These are phyloP conservation scores for Pochonia chlamydosporia DNA, from an alignment of 2,329 filamentous ascomycete species.

Conservation along the genomic window DNA sequence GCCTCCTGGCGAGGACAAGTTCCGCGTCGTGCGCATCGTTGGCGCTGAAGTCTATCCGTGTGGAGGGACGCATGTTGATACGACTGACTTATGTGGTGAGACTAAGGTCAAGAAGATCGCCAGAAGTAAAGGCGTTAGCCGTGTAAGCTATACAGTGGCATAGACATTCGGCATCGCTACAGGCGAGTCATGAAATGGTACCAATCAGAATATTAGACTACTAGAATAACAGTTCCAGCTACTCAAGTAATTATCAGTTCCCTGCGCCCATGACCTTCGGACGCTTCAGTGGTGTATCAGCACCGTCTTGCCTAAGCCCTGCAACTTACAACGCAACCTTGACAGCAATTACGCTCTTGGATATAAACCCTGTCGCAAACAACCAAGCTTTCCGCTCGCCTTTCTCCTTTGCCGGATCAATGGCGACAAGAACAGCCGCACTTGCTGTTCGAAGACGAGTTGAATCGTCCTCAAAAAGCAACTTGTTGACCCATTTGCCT, in stretches of 20 bases:
- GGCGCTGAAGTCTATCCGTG: conserved; percentile 68
- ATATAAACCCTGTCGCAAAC: conserved; percentile 51
- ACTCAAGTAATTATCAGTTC: too few species aligned
- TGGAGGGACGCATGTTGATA: conserved; percentile 66
- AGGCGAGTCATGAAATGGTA: not conserved
- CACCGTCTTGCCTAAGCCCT: too few species aligned
- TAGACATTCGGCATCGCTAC: not conserved
- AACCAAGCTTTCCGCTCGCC: conserved; percentile 47
- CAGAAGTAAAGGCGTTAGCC: conserved; percentile 56
- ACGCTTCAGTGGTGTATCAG: too few species aligned
- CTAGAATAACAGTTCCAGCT: too few species aligned
- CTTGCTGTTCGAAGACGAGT: conserved; percentile 42
- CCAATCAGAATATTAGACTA: too few species aligned
- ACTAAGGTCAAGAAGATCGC: conserved; percentile 62
- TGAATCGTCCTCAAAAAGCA: conserved; percentile 55
- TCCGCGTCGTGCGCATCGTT: conserved; percentile 63
- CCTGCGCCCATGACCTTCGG: too few species aligned
- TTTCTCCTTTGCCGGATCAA: conserved; percentile 38
- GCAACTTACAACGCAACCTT: conserved; percentile 44
- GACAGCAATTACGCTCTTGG: conserved; percentile 41
- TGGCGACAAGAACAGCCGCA: conserved; percentile 45
- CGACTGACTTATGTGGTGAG: conserved; percentile 51
- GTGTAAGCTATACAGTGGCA: conserved; percentile 42
- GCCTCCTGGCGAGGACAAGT: conserved; percentile 45
- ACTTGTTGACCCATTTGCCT: conserved; percentile 33